These are phyloP conservation scores for Canariomyces notabilis DNA, from an alignment of 2,329 filamentous ascomycete species.

Conservation along the genomic window DNA sequence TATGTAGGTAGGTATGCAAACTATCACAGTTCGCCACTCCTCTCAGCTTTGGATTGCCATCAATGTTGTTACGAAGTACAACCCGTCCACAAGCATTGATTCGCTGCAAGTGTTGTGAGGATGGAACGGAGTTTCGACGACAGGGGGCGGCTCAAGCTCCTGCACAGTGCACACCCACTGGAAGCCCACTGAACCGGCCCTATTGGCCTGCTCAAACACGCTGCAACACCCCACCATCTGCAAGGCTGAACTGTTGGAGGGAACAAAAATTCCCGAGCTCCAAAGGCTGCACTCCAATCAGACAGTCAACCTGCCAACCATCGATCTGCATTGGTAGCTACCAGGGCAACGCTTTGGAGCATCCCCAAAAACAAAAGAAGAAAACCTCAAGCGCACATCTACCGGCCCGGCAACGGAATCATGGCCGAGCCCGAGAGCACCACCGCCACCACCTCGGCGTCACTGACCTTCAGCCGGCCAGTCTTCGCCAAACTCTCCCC, in stretches of 20 bases:
- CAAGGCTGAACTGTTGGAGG: slow-evolving; percentile 21
- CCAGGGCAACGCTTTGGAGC: too few relatives aligned
- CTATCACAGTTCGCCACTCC: too few relatives aligned
- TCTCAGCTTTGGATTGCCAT: too few relatives aligned
- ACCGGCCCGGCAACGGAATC: slow-evolving; percentile 5
- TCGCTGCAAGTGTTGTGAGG: too few relatives aligned
- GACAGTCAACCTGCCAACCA: neutral
- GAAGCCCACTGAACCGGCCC: slow-evolving; percentile 3
- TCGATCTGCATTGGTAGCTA: too few relatives aligned
- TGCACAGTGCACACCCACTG: slow-evolving; percentile 5
- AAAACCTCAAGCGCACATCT: neutral
- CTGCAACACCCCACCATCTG: slow-evolving; percentile 7
- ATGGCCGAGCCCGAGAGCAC: slow-evolving; percentile 7
- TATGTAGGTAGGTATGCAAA: too few relatives aligned
- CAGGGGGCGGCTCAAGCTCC: neutral
- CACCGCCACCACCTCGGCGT: slow-evolving; percentile 13
- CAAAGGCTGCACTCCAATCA: too few relatives aligned
- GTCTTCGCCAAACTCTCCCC: slow-evolving; percentile 88
- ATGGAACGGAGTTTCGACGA: too few relatives aligned
- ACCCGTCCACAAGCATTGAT: too few relatives aligned
- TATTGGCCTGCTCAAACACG: slow-evolving; percentile 6
- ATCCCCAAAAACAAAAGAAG: neutral
- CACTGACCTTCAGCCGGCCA: slow-evolving; percentile 50
- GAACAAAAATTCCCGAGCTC: slow-evolving; percentile 7
- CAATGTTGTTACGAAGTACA: too few relatives aligned